These are phyloP conservation scores for Aspergillus fructus DNA, from an alignment of 2,329 filamentous ascomycete genomes.

Conservation along the genomic window DNA sequence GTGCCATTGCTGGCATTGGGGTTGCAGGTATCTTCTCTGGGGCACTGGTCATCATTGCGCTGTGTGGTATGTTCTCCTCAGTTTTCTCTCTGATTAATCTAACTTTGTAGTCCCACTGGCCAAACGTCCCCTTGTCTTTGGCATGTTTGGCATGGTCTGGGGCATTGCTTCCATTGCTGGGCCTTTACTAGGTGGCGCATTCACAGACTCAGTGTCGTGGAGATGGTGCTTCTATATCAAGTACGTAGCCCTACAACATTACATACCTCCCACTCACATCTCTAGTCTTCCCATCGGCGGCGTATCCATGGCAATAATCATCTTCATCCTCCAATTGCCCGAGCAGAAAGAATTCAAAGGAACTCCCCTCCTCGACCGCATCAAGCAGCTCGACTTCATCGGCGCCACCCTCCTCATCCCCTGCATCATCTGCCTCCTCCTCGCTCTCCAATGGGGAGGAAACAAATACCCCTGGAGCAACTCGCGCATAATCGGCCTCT, in stretches of 20 bases:
- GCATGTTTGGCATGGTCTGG: conserved; percentile 13
- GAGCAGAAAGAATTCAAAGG: conserved; percentile 7
- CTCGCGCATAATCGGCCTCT: conserved; percentile 41
- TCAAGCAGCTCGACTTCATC: conserved; percentile 46
- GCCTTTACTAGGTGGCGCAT: conserved; percentile 11
- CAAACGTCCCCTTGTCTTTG: conserved; percentile 9
- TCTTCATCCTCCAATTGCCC: conserved; percentile 15
- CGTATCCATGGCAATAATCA: conserved; percentile 18
- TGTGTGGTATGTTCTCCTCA: not conserved
- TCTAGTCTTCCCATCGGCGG: conserved; percentile 49
- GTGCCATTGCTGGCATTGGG: conserved; percentile 8
- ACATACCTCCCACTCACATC: not conserved
- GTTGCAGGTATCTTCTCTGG: conserved; percentile 11
- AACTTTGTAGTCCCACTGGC: not conserved
- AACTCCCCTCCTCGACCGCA: not conserved
- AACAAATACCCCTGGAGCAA: conserved; percentile 52
- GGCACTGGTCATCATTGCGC: conserved; percentile 7
- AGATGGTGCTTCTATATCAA: conserved; percentile 21
- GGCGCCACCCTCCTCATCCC: conserved; percentile 53
- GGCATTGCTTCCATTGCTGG: conserved; percentile 13
- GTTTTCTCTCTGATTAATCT: no score
- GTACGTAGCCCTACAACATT: not conserved
- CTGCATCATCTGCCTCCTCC: conserved; percentile 53
- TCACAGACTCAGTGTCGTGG: conserved; percentile 13
- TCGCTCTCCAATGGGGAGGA: conserved; percentile 60